phyloP scores from a whole-genome alignment of 2,329 filamentous ascomycete species.

The Nakataea oryzae region DNA sequence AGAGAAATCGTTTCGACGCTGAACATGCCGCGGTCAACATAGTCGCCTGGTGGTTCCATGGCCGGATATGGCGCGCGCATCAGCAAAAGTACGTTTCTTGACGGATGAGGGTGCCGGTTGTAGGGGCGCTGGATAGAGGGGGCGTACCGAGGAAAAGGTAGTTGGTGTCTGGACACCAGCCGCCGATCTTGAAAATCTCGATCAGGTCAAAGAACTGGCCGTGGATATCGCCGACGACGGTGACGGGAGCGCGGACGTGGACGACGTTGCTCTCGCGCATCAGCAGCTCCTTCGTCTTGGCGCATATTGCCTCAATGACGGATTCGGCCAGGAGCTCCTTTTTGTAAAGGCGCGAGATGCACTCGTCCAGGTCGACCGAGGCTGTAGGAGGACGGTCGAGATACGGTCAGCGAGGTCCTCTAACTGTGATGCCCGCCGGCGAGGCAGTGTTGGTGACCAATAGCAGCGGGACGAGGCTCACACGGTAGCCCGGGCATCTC shows the following conservation, averaged over 20 bases:
- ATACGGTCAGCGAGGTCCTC: constrained; percentile 7
- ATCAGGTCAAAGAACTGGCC: constrained; percentile 98
- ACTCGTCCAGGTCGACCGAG: constrained; percentile 97
- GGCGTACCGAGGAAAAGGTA: constrained; percentile 83
- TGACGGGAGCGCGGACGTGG: constrained; percentile 89
- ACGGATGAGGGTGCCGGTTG: not conserved
- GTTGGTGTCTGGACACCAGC: constrained; percentile 95
- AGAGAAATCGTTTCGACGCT: constrained; percentile 98
- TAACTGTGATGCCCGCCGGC: not conserved
- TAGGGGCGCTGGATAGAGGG: constrained; percentile 1
- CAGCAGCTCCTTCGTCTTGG: constrained; percentile 95
- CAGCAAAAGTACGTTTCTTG: not conserved
- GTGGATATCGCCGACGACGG: constrained; percentile 96
- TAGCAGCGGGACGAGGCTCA: constrained; percentile 71
- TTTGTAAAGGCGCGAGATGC: constrained; percentile 91
- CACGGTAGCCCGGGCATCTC: constrained; percentile 12
- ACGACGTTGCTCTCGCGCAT: constrained; percentile 99
- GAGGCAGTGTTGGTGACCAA: constrained; percentile 21
- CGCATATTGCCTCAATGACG: constrained; percentile 97
- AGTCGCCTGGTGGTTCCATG: constrained; percentile 57
- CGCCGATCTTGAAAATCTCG: constrained; percentile 97
- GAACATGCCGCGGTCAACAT: constrained; percentile 96
- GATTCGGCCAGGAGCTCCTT: constrained; percentile 93
- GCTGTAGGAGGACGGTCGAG: constrained; percentile 35
- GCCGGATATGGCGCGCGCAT: not conserved